These are phyloP conservation scores for Colletotrichum cordylinicola DNA, from an alignment of 2,329 filamentous ascomycete species.

Conservation along the genomic window DNA sequence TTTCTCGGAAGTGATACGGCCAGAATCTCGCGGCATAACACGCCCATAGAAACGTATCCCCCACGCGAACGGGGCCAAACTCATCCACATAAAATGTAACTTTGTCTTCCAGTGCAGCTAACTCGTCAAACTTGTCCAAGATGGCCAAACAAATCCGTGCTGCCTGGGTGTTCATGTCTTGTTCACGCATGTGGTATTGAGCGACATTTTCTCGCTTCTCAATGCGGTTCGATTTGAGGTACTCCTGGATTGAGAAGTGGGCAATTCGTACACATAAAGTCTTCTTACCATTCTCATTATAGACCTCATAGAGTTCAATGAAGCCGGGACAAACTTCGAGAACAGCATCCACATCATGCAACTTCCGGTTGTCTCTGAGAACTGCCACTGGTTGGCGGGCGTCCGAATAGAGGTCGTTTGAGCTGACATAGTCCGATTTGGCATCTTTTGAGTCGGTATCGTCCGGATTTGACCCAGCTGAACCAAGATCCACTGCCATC, in stretches of 20 bases:
- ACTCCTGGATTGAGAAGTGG: neutral
- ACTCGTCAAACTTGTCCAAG: neutral
- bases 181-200: neutral
- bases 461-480: rapidly evolving
- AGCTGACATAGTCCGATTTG: rapidly evolving
- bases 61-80: too few relatives aligned
- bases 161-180: too few relatives aligned
- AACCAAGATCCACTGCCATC: neutral
- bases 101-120: too few relatives aligned
- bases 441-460: rapidly evolving
- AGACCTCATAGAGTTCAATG: neutral
- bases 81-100: too few relatives aligned
- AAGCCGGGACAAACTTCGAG: neutral
- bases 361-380: neutral
- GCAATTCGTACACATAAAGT: rapidly evolving
- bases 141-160: neutral
- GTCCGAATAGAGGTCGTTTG: neutral
- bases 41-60: too few relatives aligned
- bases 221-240: neutral
- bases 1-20: too few relatives aligned
- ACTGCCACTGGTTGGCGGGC: rapidly evolving
- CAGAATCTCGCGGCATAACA: rapidly evolving
- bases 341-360: neutral
- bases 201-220: rapidly evolving
- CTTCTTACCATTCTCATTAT: rapidly evolving